A percentile compares a stretch with the other conserved stretches of the same genome.
Conservation (phyloP, 2,329 filamentous ascomycete genomes). For the Talaromyces sp. region DNA sequence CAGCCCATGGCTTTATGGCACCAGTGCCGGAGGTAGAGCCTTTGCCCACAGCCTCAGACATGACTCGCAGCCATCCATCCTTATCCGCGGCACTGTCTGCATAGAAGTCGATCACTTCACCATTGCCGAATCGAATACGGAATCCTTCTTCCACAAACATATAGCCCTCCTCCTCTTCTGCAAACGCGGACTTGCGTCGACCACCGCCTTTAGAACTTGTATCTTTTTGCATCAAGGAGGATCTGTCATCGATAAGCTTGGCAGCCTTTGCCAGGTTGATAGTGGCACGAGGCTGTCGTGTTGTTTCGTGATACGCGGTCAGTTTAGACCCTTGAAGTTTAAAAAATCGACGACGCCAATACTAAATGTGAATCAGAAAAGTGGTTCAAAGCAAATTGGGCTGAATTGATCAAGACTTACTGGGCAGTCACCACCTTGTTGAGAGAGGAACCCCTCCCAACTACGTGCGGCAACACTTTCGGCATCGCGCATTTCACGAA, state of each 20-base stretch:
- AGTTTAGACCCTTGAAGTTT: conserved; percentile 88
- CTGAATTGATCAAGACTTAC: conserved; percentile 60
- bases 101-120: conserved; percentile 98
- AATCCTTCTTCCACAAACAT: conserved; percentile 99
- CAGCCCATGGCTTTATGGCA: conserved; percentile 61
- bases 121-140: conserved; percentile 97
- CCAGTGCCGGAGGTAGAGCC: conserved; percentile 48
- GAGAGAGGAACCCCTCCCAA: conserved; percentile 88
- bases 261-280: conserved; percentile 94
- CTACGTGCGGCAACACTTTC: conserved; percentile 76
- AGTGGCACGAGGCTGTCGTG: conserved; percentile 89
- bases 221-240: conserved; percentile 79
- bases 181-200: conserved; percentile 90
- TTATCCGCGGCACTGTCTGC: conserved; percentile 86
- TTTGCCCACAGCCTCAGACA: conserved; percentile 70
- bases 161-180: conserved; percentile 97
- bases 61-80: conserved; percentile 90
- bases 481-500: conserved; percentile 88
- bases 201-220: conserved; percentile 74
- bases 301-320: conserved; percentile 94
- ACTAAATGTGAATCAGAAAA: conserved; percentile 55
- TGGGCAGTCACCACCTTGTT: conserved; percentile 96
- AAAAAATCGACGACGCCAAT: conserved; percentile 98
- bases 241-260: conserved; percentile 90
- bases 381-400: not conserved